Conservation (phyloP, 2,329 filamentous ascomycete genomes). For the Fonsecaea nubica region DNA sequence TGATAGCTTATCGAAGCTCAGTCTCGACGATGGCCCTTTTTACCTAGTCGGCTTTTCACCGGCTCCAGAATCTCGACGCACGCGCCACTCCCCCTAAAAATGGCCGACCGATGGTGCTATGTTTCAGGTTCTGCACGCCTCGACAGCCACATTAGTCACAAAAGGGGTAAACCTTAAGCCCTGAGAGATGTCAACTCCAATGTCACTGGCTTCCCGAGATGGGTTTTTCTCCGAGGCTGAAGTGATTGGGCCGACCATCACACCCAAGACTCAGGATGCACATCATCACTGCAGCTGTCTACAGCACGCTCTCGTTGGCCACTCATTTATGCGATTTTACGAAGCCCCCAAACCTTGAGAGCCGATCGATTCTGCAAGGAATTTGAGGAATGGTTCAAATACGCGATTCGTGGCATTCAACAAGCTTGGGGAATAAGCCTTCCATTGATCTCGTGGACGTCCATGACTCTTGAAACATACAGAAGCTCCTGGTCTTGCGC, state of each 20-base stretch:
- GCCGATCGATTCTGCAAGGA: conserved; percentile 26
- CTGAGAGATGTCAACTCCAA: conserved; percentile 5
- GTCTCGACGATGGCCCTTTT: conserved; percentile 6
- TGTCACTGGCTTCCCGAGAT: conserved; percentile 19
- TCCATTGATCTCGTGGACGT: conserved; percentile 12
- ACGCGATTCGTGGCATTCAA: not conserved
- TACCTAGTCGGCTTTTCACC: conserved; percentile 5
- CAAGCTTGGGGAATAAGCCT: conserved; percentile 7
- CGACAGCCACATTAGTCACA: conserved; percentile 31
- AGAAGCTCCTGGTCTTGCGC: not conserved
- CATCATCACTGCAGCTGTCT: conserved; percentile 29
- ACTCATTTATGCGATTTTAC: conserved; percentile 39
- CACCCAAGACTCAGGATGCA: conserved; percentile 22
- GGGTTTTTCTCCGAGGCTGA: conserved; percentile 29
- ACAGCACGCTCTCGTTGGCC: conserved; percentile 32
- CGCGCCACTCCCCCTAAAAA: conserved; percentile 29
- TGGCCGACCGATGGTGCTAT: conserved; percentile 31
- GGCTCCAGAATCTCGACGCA: conserved; percentile 31
- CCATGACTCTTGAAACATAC: conserved; percentile 28
- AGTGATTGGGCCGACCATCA: conserved; percentile 31
- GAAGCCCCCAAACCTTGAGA: conserved; percentile 38
- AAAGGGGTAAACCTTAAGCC: not conserved
- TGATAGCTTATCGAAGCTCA: conserved; percentile 4
- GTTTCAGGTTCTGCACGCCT: conserved; percentile 36
- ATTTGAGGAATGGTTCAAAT: not conserved